phyloP scores from a whole-genome alignment of 169 alveolate species.

The Plasmodium malariae region DNA sequence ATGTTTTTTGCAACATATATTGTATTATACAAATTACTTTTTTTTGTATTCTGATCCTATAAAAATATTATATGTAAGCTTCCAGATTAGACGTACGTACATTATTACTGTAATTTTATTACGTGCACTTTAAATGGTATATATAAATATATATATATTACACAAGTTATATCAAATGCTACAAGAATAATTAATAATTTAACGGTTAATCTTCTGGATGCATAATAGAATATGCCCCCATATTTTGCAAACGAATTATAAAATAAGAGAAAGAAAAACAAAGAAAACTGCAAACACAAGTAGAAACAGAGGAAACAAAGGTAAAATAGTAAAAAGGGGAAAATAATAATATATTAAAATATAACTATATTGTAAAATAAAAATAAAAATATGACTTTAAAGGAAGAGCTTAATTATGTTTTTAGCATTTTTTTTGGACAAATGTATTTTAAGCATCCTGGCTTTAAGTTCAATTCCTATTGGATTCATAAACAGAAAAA shows the following conservation, averaged over 20 bases:
- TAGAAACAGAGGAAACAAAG: neutral
- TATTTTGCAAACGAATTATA: neutral
- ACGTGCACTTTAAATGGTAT: no score
- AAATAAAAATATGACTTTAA: slow-evolving; percentile 72
- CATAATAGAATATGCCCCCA: neutral
- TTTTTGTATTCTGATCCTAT: no score
- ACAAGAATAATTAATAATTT: slow-evolving; percentile 8
- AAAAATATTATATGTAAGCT: no score
- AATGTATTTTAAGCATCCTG: slow-evolving; percentile 75
- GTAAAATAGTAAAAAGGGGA: neutral
- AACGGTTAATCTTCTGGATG: neutral
- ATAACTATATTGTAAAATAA: neutral
- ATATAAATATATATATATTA: neutral
- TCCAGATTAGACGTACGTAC: no score
- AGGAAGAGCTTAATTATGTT: slow-evolving; percentile 69
- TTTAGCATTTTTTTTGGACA: slow-evolving; percentile 66
- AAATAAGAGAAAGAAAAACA: slow-evolving; percentile 2
- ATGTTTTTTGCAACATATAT: no score
- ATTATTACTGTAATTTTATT: no score
- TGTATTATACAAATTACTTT: no score
- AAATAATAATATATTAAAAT: slow-evolving; percentile 16
- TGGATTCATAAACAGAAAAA: slow-evolving; percentile 78
- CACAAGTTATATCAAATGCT: slow-evolving; percentile 12
- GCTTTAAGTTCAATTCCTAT: slow-evolving; percentile 75
- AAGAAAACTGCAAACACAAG: neutral